Evolutionary conservation across 139 green algal species (phyloP).

Genomic region (Eudorina sp.): DNA sequence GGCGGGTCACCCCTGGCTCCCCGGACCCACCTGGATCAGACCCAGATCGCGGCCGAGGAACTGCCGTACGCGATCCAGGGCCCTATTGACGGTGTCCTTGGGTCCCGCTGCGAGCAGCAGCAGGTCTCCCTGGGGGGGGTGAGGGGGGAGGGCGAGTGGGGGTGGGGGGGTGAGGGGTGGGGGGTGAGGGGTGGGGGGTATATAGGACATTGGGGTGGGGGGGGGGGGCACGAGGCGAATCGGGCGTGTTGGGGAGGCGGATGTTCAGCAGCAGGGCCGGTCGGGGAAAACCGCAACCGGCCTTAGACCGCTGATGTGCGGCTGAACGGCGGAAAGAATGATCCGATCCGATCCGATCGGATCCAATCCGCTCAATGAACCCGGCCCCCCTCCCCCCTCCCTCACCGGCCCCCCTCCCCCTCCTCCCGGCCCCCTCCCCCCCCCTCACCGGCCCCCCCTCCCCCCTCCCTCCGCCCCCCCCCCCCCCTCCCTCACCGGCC

Average conservation of each 20-base stretch:
- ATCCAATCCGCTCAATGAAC: too few relatives aligned
- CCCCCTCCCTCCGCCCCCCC: neutral
- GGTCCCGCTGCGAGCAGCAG: slow-evolving; percentile 90
- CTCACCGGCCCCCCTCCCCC: neutral
- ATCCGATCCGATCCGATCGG: too few relatives aligned
- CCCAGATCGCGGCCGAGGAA: slow-evolving; percentile 83
- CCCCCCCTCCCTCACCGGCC: slow-evolving; percentile 46
- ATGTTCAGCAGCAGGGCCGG: too few relatives aligned
- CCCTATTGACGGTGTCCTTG: slow-evolving; percentile 72
- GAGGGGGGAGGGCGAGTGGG: neutral
- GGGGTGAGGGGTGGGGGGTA: neutral
- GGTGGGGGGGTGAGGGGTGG: neutral
- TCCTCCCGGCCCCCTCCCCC: neutral
- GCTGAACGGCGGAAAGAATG: too few relatives aligned
- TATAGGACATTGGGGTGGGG: too few relatives aligned
- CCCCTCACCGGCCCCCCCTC: neutral
- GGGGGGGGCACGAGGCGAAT: too few relatives aligned
- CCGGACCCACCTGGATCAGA: slow-evolving; percentile 64
- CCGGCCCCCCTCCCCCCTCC: too few relatives aligned
- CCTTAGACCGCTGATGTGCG: too few relatives aligned
- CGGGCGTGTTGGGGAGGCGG: too few relatives aligned
- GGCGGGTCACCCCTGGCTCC: too few relatives aligned
- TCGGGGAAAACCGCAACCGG: too few relatives aligned
- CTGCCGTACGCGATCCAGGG: slow-evolving; percentile 90
- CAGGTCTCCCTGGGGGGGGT: slow-evolving; percentile 81